Percentiles rank a stretch among this genome's conserved stretches.
Evolutionary conservation across 2,329 filamentous ascomycete species (phyloP).

Genomic region (Fusarium devonianum): DNA sequence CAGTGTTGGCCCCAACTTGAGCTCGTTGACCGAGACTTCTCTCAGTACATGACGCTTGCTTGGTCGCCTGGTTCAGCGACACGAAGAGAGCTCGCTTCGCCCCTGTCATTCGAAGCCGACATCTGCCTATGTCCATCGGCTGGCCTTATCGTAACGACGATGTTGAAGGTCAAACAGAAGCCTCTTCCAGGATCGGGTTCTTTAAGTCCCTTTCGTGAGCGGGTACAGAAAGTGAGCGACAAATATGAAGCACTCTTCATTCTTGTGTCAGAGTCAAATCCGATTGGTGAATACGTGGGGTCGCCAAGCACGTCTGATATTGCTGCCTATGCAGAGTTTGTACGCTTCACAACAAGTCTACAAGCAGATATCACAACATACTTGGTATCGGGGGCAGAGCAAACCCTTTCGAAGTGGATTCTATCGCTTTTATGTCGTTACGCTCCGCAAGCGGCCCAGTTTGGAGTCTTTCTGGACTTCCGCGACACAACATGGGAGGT

Average conservation of each 20-base stretch:
- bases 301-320: constrained; percentile 52
- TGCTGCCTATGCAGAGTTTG: constrained; percentile 57
- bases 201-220: constrained; percentile 59
- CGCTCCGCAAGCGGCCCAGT: constrained; percentile 35
- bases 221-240: constrained; percentile 58
- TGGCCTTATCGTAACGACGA: constrained; percentile 73
- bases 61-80: constrained; percentile 44
- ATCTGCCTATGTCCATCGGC: constrained; percentile 72
- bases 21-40: constrained; percentile 69
- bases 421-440: constrained; percentile 59
- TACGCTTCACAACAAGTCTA: constrained; percentile 56
- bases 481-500: constrained; percentile 52
- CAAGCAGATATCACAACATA: constrained; percentile 49
- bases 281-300: constrained; percentile 51
- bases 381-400: constrained; percentile 59
- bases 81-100: constrained; percentile 43
- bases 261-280: constrained; percentile 66
- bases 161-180: constrained; percentile 76
- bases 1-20: constrained; percentile 56
- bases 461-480: constrained; percentile 48
- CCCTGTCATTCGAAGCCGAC: constrained; percentile 69
- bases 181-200: constrained; percentile 62
- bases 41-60: constrained; percentile 45
- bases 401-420: constrained; percentile 63
- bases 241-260: constrained; percentile 75